Conservation (phyloP, 1,284 basidiomycete species). For the Puccinia novopanici region DNA sequence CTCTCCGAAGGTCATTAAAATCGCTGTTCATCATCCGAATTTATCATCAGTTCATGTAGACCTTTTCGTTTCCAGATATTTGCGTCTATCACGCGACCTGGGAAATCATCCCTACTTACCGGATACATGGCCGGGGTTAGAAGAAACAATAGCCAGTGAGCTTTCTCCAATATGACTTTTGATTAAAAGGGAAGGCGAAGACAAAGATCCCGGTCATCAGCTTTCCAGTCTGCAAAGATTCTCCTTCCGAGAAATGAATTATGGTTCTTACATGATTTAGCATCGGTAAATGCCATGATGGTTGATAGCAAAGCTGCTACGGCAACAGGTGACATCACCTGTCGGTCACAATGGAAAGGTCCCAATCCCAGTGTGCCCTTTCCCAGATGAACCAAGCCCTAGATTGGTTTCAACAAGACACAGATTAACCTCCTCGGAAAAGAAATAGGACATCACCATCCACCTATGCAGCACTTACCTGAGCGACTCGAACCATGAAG, state of each 20-base stretch:
- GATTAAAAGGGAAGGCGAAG: neutral
- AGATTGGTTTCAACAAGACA: neutral
- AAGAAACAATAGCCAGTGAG: conserved; percentile 99
- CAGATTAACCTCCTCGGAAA: neutral
- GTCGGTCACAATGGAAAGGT: conserved; percentile 92
- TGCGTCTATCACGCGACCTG: neutral
- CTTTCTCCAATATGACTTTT: conserved; percentile 83
- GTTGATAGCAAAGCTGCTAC: conserved; percentile 88
- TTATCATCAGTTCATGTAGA: neutral
- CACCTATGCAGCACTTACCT: conserved; percentile 59
- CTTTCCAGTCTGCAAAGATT: neutral
- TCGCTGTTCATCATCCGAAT: conserved; percentile 60
- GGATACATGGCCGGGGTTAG: conserved; percentile 95
- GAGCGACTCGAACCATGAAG: conserved; percentile 94
- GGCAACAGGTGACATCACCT: conserved; percentile 83
- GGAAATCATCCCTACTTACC: conserved; percentile 15
- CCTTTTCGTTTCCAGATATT: neutral
- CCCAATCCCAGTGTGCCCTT: conserved; percentile 98
- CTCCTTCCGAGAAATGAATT: neutral
- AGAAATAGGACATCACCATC: neutral
- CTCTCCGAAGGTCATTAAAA: conserved; percentile 96
- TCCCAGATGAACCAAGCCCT: conserved; percentile 93
- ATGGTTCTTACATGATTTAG: conserved; percentile 76
- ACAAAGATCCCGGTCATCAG: neutral
- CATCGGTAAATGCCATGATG: conserved; percentile 87